These are phyloP conservation scores for Brachypodium distachyon DNA, from an alignment of 202 grass and related monocot genomes.

Conservation along the genomic window DNA sequence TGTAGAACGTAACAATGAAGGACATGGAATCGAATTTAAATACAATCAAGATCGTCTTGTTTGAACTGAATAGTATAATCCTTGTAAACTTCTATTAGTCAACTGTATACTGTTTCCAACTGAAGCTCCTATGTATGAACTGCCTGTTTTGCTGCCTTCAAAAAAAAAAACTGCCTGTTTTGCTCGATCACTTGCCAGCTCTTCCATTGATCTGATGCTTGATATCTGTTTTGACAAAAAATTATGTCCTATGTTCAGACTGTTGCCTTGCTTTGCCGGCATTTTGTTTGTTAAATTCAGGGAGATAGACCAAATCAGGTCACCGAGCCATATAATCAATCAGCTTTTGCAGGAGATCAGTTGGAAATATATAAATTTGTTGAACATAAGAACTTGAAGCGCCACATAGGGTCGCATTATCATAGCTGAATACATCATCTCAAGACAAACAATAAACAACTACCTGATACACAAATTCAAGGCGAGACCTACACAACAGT, in stretches of 20 bases:
- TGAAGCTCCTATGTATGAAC: neutral
- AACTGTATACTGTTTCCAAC: neutral
- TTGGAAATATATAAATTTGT: neutral
- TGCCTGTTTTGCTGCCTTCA: no score
- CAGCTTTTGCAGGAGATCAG: neutral
- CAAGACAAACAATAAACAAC: constrained; percentile 6
- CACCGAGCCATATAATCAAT: neutral
- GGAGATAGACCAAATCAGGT: neutral
- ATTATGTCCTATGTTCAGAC: neutral
- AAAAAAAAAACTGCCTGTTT: no score
- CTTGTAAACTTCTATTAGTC: neutral
- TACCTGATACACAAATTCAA: constrained; percentile 15
- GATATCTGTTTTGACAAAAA: no score
- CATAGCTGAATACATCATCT: constrained; percentile 21
- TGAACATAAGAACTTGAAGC: neutral
- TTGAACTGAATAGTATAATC: neutral
- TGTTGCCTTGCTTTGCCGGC: neutral
- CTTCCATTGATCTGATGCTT: neutral
- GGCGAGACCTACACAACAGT: constrained; percentile 27
- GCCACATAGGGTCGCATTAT: constrained; percentile 5
- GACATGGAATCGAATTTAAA: neutral
- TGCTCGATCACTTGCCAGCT: neutral
- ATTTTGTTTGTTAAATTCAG: neutral
- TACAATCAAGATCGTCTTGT: neutral
- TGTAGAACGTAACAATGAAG: neutral